Conservation (phyloP, 352 stramenopile species). For the Pythium periplocum region DNA sequence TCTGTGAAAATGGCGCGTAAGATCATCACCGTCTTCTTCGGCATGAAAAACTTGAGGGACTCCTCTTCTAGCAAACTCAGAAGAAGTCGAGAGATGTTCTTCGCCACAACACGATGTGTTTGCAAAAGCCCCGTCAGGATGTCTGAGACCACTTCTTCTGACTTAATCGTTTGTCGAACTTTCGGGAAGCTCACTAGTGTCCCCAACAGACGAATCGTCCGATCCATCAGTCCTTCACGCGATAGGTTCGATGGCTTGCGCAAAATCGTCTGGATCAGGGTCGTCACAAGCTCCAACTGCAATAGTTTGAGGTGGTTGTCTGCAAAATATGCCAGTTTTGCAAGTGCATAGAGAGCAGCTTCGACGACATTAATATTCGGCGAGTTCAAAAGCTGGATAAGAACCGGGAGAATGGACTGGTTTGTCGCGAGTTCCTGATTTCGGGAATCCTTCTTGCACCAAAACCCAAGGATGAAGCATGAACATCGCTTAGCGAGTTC, state of each 20-base stretch:
- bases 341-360: conserved; percentile 49
- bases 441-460: conserved; percentile 42
- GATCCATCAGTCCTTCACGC: conserved; percentile 52
- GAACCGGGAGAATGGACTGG: conserved; percentile 29
- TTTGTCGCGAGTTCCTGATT: conserved; percentile 48
- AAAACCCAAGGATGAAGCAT: conserved; percentile 60
- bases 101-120: conserved; percentile 42
- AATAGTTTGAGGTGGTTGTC: conserved; percentile 70
- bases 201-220: conserved; percentile 50
- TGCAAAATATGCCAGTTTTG: conserved; percentile 52
- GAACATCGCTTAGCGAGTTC: conserved; percentile 65
- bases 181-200: conserved; percentile 52
- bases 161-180: conserved; percentile 51
- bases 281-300: conserved; percentile 49
- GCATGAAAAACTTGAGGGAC: conserved; percentile 76
- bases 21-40: conserved; percentile 69
- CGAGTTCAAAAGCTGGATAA: conserved; percentile 61
- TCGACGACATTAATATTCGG: conserved; percentile 55
- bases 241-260: conserved; percentile 29
- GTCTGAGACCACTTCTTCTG: conserved; percentile 68
- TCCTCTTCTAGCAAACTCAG: conserved; percentile 60
- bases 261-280: conserved; percentile 44
- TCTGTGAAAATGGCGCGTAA: conserved; percentile 55
- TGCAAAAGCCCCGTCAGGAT: conserved; percentile 59
- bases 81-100: conserved; percentile 62